A percentile compares a stretch with the other conserved stretches of the same genome.
Conservation (phyloP, 2,329 filamentous ascomycete genomes). For the Capronia coronata region DNA sequence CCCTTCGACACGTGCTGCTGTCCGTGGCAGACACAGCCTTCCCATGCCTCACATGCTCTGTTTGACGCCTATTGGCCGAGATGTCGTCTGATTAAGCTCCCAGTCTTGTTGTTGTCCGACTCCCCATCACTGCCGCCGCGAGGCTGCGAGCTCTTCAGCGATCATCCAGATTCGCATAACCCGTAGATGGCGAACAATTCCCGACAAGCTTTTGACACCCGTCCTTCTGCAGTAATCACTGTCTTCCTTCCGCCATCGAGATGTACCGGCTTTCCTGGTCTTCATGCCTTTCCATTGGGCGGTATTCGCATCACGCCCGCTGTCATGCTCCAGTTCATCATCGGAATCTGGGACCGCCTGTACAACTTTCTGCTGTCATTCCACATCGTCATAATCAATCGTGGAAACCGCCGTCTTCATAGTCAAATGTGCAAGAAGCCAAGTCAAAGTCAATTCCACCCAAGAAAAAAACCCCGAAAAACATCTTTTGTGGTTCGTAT, state of each 20-base stretch:
- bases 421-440: constrained; percentile 9
- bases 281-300: background rate
- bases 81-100: too few relatives aligned
- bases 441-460: background rate
- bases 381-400: background rate
- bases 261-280: background rate
- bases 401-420: background rate
- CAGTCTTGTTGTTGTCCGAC: background rate
- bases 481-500: background rate
- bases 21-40: too few relatives aligned
- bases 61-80: too few relatives aligned
- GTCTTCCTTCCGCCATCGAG: background rate
- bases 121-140: background rate
- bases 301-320: background rate
- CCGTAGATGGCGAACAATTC: background rate
- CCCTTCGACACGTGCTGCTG: too few relatives aligned
- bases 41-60: too few relatives aligned
- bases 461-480: background rate
- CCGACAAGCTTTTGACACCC: background rate
- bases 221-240: background rate
- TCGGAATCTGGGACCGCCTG: background rate
- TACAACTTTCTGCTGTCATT: background rate
- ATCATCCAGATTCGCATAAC: background rate
- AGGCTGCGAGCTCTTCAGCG: background rate
- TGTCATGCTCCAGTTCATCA: background rate